These are phyloP conservation scores for Exophiala dermatitidis DNA, from an alignment of 2,329 filamentous ascomycete species.

Conservation along the genomic window DNA sequence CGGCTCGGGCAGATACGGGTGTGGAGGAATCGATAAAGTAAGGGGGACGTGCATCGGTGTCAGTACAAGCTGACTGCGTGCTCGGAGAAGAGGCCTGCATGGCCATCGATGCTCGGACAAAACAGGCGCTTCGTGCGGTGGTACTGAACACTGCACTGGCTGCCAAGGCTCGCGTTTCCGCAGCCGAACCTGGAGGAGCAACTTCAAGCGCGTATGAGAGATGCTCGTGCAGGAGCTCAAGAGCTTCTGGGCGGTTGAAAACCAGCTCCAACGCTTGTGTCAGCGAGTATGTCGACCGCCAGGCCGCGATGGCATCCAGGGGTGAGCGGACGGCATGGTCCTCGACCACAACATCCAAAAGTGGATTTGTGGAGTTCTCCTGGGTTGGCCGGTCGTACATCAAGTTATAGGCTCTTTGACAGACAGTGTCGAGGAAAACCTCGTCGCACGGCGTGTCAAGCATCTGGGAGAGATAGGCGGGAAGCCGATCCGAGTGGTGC, in stretches of 20 bases:
- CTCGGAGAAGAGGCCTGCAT: constrained; percentile 45
- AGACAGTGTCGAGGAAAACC: constrained; percentile 67
- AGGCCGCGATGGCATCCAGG: constrained; percentile 82
- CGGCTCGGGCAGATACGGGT: constrained; percentile 42
- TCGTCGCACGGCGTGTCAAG: constrained; percentile 74
- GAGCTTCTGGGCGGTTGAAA: constrained; percentile 43
- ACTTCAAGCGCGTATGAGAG: constrained; percentile 63
- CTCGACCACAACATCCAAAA: constrained; percentile 76
- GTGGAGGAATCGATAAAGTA: constrained; percentile 50
- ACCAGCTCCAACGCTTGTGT: constrained; percentile 61
- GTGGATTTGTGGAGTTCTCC: constrained; percentile 56
- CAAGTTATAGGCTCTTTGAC: constrained; percentile 81
- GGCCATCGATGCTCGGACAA: constrained; percentile 40
- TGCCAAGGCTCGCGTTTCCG: constrained; percentile 52
- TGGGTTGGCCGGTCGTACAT: constrained; percentile 77
- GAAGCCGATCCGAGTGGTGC: constrained; percentile 58
- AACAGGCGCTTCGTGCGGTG: constrained; percentile 33
- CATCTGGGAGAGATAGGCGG: constrained; percentile 67
- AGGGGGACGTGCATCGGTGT: constrained; percentile 25
- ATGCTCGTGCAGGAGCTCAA: constrained; percentile 44
- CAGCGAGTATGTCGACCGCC: constrained; percentile 72
- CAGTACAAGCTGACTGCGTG: not conserved
- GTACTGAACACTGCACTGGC: constrained; percentile 54
- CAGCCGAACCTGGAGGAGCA: constrained; percentile 71
- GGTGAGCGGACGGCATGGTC: constrained; percentile 79